Conservation (phyloP, 345 rosid genomes). For the Cardamine occulta region DNA sequence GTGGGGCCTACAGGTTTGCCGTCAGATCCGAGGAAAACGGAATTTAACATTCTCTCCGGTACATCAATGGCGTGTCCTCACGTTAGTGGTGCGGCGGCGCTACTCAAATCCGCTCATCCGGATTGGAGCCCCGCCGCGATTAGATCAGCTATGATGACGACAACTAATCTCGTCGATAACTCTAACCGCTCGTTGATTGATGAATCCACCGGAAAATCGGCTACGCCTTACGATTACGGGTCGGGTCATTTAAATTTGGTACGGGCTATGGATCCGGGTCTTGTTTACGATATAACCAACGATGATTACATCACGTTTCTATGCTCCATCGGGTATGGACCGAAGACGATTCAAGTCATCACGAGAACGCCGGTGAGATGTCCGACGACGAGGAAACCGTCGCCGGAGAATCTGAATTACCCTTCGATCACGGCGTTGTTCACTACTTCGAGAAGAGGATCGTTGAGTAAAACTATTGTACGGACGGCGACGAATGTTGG, state of each 20-base stretch:
- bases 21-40: constrained; percentile 65
- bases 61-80: constrained; percentile 93
- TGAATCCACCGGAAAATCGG: constrained; percentile 70
- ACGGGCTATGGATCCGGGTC: constrained; percentile 80
- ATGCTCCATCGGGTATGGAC: constrained; percentile 72
- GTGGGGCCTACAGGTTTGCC: constrained; percentile 75
- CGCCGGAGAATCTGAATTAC: constrained; percentile 75
- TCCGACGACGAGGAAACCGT: constrained; percentile 55
- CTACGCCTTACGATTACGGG: constrained; percentile 68
- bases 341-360: constrained; percentile 71
- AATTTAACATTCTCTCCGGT: constrained; percentile 80
- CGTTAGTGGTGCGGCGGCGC: constrained; percentile 79
- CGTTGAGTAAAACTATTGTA: constrained; percentile 50
- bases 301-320: constrained; percentile 68
- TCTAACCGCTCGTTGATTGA: constrained; percentile 42
- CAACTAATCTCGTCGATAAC: constrained; percentile 63
- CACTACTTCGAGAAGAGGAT: constrained; percentile 47
- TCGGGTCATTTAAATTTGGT: constrained; percentile 73
- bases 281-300: constrained; percentile 66
- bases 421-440: constrained; percentile 80
- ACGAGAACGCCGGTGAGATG: constrained; percentile 60
- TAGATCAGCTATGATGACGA: constrained; percentile 87
- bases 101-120: constrained; percentile 82
- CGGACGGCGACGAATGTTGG: constrained; percentile 83
- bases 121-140: constrained; percentile 81